These are phyloP conservation scores for Paracoccidioides brasiliensis DNA, from an alignment of 2,329 filamentous ascomycete genomes.

Conservation along the genomic window DNA sequence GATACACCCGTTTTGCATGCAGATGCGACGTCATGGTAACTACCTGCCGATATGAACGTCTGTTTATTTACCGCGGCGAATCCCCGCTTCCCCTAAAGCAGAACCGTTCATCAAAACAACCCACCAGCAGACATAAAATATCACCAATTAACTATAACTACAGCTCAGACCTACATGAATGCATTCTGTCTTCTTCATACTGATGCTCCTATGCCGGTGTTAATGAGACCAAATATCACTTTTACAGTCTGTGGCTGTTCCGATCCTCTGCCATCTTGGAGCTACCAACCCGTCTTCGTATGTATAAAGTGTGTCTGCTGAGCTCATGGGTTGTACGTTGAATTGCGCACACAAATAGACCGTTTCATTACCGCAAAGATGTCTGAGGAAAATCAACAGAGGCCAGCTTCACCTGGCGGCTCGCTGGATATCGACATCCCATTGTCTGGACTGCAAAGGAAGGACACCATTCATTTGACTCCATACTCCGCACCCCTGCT, in stretches of 20 bases:
- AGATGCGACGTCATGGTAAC: not conserved
- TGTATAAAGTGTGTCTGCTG: not conserved
- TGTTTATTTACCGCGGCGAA: not conserved
- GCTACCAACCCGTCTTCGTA: not conserved
- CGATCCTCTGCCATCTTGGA: not conserved
- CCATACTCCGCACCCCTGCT: slow-evolving; percentile 1
- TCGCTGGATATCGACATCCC: not conserved
- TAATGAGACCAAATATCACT: not conserved
- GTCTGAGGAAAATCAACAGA: not conserved
- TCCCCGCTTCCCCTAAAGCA: not conserved
- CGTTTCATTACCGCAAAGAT: not conserved
- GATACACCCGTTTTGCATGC: not conserved
- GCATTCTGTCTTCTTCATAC: not conserved
- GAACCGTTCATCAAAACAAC: not conserved
- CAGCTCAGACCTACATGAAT: too few species aligned
- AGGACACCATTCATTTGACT: slow-evolving; percentile 4
- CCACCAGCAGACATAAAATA: not conserved
- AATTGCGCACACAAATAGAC: not conserved
- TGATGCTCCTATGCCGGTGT: not conserved
- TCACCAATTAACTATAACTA: not conserved
- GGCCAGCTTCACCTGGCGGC: not conserved
- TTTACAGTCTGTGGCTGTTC: not conserved
- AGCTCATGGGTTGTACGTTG: not conserved
- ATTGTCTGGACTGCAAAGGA: not conserved
- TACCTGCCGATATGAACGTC: not conserved